Evolutionary conservation across 2,329 filamentous ascomycete genomes (phyloP).

Genomic region (Penicillium sp.): DNA sequence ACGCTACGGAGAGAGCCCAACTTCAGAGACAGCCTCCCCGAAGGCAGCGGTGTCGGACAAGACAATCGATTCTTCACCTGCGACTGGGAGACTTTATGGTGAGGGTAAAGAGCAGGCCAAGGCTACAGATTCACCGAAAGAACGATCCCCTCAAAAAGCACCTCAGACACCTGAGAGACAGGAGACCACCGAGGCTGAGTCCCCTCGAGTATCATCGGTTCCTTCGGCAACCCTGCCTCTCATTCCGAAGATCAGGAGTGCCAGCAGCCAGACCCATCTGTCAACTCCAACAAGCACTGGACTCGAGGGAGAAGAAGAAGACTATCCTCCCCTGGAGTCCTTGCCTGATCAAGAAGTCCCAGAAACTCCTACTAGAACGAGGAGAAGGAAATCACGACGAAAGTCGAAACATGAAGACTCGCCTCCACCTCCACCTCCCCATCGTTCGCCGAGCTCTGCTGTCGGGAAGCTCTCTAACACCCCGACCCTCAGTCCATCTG

Average conservation of each 20-base stretch:
- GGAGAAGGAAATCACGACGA: constrained; percentile 26
- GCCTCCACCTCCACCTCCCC: constrained; percentile 46
- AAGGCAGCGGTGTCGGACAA: constrained; percentile 24
- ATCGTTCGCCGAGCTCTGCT: constrained; percentile 52
- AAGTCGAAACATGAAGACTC: constrained; percentile 34
- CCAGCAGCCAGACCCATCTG: constrained; percentile 36
- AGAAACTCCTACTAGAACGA: constrained; percentile 28
- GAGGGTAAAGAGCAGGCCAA: constrained; percentile 12
- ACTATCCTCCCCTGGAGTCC: constrained; percentile 27
- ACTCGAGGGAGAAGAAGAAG: constrained; percentile 29
- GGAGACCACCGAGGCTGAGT: constrained; percentile 30
- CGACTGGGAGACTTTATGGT: constrained; percentile 19
- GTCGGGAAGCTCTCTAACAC: constrained; percentile 45
- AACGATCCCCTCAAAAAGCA: constrained; percentile 11
- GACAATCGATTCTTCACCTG: constrained; percentile 14
- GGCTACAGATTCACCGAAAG: constrained; percentile 16
- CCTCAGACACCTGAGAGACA: constrained; percentile 28
- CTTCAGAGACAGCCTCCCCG: constrained; percentile 27
- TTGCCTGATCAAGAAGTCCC: constrained; percentile 15
- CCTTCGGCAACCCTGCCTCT: constrained; percentile 47
- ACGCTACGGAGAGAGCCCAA: constrained; percentile 36
- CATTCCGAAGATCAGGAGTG: constrained; percentile 44
- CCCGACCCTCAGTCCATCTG: constrained; percentile 50
- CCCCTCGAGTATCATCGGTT: constrained; percentile 45
- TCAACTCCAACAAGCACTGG: constrained; percentile 23